Percentiles rank a stretch among this genome's conserved stretches.
phyloP scores from a whole-genome alignment of 1,139 yeast species.

The Yamadazyma diospyri region DNA sequence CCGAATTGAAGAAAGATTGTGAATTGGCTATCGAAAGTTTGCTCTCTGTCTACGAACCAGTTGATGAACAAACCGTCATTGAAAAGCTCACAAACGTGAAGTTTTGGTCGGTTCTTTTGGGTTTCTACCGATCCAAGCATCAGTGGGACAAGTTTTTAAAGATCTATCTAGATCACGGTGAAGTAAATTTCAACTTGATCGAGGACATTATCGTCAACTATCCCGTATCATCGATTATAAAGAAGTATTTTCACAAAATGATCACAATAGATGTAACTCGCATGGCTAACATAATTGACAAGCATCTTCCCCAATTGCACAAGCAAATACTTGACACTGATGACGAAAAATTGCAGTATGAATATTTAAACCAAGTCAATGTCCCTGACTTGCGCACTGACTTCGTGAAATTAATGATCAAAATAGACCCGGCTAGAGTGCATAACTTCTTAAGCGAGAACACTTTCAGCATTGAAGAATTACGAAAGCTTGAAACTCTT shows the following conservation, averaged over 20 bases:
- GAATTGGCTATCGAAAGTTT: constrained; percentile 72
- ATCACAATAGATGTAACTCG: constrained; percentile 30
- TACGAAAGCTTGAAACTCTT: constrained; percentile 15
- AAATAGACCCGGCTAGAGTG: constrained; percentile 17
- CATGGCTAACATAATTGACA: constrained; percentile 35
- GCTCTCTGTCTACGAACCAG: constrained; percentile 59
- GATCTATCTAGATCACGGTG: constrained; percentile 26
- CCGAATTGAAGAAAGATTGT: constrained; percentile 50
- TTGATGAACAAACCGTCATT: constrained; percentile 44
- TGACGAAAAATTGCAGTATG: constrained; percentile 21
- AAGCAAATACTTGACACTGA: constrained; percentile 25
- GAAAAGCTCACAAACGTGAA: constrained; percentile 50
- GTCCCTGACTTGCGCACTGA: constrained; percentile 14
- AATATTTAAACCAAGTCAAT: constrained; percentile 24
- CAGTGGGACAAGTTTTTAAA: constrained; percentile 48
- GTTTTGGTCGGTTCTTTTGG: constrained; percentile 56
- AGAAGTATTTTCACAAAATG: constrained; percentile 34
- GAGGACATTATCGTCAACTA: constrained; percentile 34
- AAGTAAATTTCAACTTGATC: constrained; percentile 22
- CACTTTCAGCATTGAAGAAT: constrained; percentile 5
- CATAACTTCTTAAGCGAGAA: constrained; percentile 13
- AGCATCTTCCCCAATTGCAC: constrained; percentile 38
- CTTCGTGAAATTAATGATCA: constrained; percentile 32
- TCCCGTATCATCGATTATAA: constrained; percentile 30
- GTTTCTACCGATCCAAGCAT: constrained; percentile 52